Conservation (phyloP, 140 eudicot species). For the Cichorium intybus region DNA sequence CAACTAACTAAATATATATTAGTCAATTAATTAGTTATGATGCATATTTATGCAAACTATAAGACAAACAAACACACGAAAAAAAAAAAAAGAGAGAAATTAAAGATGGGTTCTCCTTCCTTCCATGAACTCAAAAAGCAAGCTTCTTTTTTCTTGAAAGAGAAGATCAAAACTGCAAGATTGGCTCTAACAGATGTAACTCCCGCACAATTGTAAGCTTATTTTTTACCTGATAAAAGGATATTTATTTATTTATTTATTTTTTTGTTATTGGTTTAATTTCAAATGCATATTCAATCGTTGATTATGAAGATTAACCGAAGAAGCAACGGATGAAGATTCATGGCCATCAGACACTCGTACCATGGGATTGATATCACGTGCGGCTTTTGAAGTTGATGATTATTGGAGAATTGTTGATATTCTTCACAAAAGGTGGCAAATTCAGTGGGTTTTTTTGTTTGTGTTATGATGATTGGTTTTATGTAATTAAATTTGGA, state of each 20-base stretch:
- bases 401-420: conserved; percentile 93
- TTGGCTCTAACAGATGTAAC: conserved; percentile 80
- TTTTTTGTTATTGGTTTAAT: neutral
- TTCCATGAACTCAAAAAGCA: conserved; percentile 75
- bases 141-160: conserved; percentile 83
- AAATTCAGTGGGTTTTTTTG: neutral
- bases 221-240: neutral
- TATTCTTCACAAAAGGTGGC: conserved; percentile 70
- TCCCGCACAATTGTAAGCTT: conserved; percentile 66
- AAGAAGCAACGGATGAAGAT: conserved; percentile 75
- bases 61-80: neutral
- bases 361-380: conserved; percentile 62
- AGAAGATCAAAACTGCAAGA: conserved; percentile 76
- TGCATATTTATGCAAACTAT: conserved; percentile 15
- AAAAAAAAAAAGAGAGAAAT: neutral
- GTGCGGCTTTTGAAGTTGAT: conserved; percentile 94
- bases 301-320: conserved; percentile 49
- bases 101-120: conserved; percentile 40
- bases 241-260: neutral
- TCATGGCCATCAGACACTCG: conserved; percentile 56
- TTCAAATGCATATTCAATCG: neutral
- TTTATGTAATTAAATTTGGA: neutral
- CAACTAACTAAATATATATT: conserved; percentile 9
- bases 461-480: neutral
- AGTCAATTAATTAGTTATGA: neutral